phyloP scores from a whole-genome alignment of 352 stramenopile genomes.

The Globisporangium spinosum region DNA sequence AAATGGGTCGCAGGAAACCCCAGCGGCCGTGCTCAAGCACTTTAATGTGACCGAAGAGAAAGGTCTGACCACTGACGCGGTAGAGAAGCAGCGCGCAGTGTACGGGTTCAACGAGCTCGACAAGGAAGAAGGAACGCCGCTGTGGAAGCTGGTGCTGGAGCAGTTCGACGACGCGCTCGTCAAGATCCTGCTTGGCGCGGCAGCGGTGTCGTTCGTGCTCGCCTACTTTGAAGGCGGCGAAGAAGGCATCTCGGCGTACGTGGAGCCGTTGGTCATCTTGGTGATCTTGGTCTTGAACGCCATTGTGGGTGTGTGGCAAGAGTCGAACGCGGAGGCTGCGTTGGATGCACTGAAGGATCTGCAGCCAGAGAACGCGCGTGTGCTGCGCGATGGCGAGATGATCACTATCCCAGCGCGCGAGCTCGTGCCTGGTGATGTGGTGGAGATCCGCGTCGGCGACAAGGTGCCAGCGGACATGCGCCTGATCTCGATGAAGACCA shows the following conservation, averaged over 20 bases:
- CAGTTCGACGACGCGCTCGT: constrained; percentile 99
- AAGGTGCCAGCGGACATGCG: constrained; percentile 96
- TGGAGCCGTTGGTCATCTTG: constrained; percentile 97
- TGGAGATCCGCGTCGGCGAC: constrained; percentile 95
- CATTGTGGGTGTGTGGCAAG: constrained; percentile 95
- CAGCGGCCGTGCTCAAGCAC: constrained; percentile 71
- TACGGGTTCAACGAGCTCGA: constrained; percentile 88
- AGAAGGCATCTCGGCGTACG: constrained; percentile 90
- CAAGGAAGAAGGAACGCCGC: constrained; percentile 85
- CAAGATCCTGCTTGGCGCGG: constrained; percentile 97
- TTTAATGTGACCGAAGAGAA: constrained; percentile 61
- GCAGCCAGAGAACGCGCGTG: constrained; percentile 90
- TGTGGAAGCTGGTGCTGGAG: constrained; percentile 95
- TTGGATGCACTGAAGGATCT: constrained; percentile 95
- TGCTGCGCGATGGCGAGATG: constrained; percentile 86
- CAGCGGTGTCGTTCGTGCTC: constrained; percentile 92
- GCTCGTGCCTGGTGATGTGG: constrained; percentile 96
- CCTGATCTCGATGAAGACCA: constrained; percentile 94
- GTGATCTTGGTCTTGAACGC: constrained; percentile 96
- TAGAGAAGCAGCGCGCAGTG: constrained; percentile 47
- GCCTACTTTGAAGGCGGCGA: constrained; percentile 88
- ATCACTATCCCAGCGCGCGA: constrained; percentile 81
- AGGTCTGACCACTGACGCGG: constrained; percentile 48
- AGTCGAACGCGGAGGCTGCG: constrained; percentile 91
- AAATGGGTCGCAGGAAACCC: constrained; percentile 38